phyloP scores from a whole-genome alignment of 345 rosid species.

The Eucalyptus curtisii region DNA sequence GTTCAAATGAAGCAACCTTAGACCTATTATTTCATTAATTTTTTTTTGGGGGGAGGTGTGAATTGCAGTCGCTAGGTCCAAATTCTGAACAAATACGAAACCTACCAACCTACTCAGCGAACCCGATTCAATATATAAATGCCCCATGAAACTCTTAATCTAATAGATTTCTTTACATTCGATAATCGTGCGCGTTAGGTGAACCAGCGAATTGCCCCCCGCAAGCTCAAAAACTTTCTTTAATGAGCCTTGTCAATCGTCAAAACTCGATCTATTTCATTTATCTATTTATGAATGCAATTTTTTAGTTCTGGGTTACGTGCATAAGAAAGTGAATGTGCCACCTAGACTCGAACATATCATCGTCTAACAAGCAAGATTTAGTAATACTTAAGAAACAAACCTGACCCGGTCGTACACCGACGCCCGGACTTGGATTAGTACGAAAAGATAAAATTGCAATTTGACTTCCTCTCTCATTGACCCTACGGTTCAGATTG shows the following conservation, averaged over 20 bases:
- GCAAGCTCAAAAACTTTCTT: not conserved
- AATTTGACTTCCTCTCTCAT: not conserved
- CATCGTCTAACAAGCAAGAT: not conserved
- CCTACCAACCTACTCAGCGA: not conserved
- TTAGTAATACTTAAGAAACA: not conserved
- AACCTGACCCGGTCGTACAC: not conserved
- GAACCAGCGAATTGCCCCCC: not conserved
- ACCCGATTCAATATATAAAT: not conserved
- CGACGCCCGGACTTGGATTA: not conserved
- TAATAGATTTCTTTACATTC: not conserved
- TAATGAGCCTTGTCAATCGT: not conserved
- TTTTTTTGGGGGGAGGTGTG: fast-evolving
- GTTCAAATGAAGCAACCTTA: not conserved
- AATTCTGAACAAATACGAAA: not conserved
- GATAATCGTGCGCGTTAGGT: not conserved
- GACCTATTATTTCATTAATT: not conserved
- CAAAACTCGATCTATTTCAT: not conserved
- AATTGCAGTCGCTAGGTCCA: not conserved
- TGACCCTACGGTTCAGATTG: not conserved
- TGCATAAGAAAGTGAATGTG: not conserved
- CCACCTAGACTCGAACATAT: not conserved
- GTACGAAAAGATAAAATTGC: not conserved
- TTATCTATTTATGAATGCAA: not conserved
- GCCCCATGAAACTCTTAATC: not conserved
- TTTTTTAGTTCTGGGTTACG: not conserved